These are phyloP conservation scores for Escovopsis weberi DNA, from an alignment of 2,329 filamentous ascomycete species.

Conservation along the genomic window DNA sequence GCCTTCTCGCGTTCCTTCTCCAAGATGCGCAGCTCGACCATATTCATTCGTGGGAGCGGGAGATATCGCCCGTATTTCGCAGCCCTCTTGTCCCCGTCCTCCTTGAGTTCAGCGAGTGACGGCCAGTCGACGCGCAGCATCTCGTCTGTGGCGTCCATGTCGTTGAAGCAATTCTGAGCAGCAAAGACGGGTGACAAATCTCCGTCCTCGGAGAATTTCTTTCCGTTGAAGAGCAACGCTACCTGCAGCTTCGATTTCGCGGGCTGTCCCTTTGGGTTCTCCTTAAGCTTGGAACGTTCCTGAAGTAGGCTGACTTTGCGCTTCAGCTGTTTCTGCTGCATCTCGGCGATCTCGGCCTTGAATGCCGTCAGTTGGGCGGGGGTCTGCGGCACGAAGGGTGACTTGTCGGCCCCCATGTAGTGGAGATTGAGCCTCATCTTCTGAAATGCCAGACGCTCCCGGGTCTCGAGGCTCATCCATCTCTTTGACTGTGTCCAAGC, in stretches of 20 bases:
- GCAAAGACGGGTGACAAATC: conserved; percentile 20
- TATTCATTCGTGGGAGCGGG: conserved; percentile 17
- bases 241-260: conserved; percentile 3
- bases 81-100: conserved; percentile 18
- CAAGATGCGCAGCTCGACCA: conserved; percentile 5
- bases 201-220: conserved; percentile 10
- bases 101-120: conserved; percentile 20
- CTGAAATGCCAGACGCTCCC: conserved; percentile 20
- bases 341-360: conserved; percentile 16
- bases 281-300: conserved; percentile 8
- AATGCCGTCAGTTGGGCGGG: conserved; percentile 21
- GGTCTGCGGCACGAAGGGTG: conserved; percentile 22
- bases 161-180: conserved; percentile 19
- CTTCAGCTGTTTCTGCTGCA: conserved; percentile 11
- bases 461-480: conserved; percentile 23
- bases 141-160: conserved; percentile 6
- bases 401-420: conserved; percentile 21
- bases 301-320: conserved; percentile 11
- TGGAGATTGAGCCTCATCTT: conserved; percentile 21
- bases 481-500: conserved; percentile 25
- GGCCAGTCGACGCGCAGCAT: conserved; percentile 18
- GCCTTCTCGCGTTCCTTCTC: conserved; percentile 4
- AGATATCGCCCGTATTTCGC: conserved; percentile 14
- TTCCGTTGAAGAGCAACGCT: conserved; percentile 14
- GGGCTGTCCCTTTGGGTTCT: conserved; percentile 2